Base-by-base conservation (phyloP, 2,329 filamentous ascomycete genomes). In the Acrocalymma vagum region DNA sequence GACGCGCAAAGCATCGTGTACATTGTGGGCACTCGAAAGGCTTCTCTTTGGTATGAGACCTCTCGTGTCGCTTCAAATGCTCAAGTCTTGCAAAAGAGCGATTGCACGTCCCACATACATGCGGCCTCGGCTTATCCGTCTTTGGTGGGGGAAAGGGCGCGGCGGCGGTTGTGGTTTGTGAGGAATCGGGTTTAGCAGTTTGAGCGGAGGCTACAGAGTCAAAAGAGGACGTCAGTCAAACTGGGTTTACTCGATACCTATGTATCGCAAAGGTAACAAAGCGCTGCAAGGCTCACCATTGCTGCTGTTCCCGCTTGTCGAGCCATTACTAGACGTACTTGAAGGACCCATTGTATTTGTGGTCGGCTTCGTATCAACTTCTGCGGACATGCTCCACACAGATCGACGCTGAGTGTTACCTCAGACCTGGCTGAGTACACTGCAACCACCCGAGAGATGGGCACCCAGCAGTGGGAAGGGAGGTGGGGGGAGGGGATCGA, bases 11-110 rank as follows among this genome's bases (percentile, higher is more conserved):
- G 74, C 94, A 97, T 73, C 94, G 79, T 24, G 90, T 82, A 72
- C 94, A 99, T 70, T 97, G 90, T 18, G 90, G 90, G 63, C 94
- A 99, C 72, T 96, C 91, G 61, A 99, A 99, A 1, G 94, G 94
- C 78, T 99, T 99, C 75, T 99, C 92, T 71, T 99, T 96, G 29
- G 92, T 96, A 69, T 96, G 92, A n/a, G 91, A 96, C 49, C 94
- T 84, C 74, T 97, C 94, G 72, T 99, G 94, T 47, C 94, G 87
- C 76, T 99, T 99, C 55, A 99, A 77, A 70, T 99, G 94, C 74
- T 99, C 94, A 59, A 99, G 77, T 47, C 94, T 86, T 43, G 94
- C 94, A 70, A 99, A 99, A 21, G 90, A 95, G 53, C 94, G 86
- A 62, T 86, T 83, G 71, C 94, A 99, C 31, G 92, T 97, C 26